Evolutionary conservation across 2,329 filamentous ascomycete genomes (phyloP).

Genomic region (Ambrosiella cleistominuta): DNA sequence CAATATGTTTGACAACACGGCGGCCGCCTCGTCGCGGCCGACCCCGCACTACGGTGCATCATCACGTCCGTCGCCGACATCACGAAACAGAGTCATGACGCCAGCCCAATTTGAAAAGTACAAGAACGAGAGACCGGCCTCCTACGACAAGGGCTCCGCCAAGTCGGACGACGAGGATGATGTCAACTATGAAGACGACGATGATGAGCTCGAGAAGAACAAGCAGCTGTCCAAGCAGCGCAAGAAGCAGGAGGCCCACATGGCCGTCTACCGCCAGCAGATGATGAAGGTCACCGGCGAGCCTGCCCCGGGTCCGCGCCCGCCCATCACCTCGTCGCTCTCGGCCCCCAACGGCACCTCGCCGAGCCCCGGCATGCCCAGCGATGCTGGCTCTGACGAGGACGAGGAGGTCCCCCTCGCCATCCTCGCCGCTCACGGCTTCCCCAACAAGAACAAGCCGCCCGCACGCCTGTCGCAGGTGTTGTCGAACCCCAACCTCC

Average conservation of each 20-base stretch:
- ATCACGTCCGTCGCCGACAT: constrained; percentile 19
- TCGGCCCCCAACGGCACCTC: constrained; percentile 38
- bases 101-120: constrained; percentile 74
- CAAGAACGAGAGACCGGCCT: constrained; percentile 47
- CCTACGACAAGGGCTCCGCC: constrained; percentile 21
- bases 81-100: constrained; percentile 69
- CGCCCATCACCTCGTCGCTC: constrained; percentile 36
- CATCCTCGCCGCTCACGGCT: constrained; percentile 76
- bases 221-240: constrained; percentile 58
- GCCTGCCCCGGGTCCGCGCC: constrained; percentile 24
- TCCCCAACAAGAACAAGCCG: constrained; percentile 60
- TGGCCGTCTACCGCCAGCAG: constrained; percentile 77
- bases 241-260: constrained; percentile 75
- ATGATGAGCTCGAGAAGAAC: constrained; percentile 63
- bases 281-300: constrained; percentile 87
- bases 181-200: constrained; percentile 51
- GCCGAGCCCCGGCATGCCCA: constrained; percentile 20
- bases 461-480: constrained; percentile 48
- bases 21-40: constrained; percentile 21
- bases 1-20: constrained; percentile 35
- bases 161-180: constrained; percentile 47
- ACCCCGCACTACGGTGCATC: constrained; percentile 21
- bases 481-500: constrained; percentile 55
- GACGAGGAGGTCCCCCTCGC: constrained; percentile 79
- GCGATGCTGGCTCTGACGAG: constrained; percentile 47